Conservation (phyloP, 2,329 filamentous ascomycete species). For the Drechslerella dactyloides region DNA sequence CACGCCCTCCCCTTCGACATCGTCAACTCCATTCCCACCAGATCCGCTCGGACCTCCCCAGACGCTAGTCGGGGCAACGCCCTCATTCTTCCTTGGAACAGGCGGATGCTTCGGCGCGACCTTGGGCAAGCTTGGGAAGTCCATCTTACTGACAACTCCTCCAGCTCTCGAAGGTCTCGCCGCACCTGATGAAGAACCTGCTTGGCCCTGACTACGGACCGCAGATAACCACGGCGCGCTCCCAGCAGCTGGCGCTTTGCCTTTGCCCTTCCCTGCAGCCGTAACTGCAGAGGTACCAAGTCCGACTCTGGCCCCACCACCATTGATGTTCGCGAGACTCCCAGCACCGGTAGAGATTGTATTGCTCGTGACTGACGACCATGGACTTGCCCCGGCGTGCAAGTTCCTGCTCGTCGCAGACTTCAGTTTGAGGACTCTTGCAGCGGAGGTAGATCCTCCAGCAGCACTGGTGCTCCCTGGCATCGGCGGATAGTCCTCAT, state of each 20-base stretch:
- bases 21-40: conserved; percentile 52
- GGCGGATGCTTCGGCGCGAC: conserved; percentile 43
- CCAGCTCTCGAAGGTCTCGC: neutral
- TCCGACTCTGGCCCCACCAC: conserved; percentile 15
- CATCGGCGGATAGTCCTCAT: conserved; percentile 55
- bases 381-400: conserved; percentile 66
- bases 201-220: conserved; percentile 59
- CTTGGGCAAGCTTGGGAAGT: conserved; percentile 59
- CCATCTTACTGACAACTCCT: conserved; percentile 56
- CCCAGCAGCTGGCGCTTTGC: conserved; percentile 46
- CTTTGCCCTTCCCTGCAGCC: conserved; percentile 51
- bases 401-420: conserved; percentile 70
- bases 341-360: conserved; percentile 55
- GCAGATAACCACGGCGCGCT: conserved; percentile 52
- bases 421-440: conserved; percentile 70
- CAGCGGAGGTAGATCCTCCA: conserved; percentile 61
- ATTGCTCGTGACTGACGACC: conserved; percentile 65
- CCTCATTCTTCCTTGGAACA: conserved; percentile 51
- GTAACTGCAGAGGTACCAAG: conserved; percentile 32
- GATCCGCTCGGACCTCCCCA: conserved; percentile 53
- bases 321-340: conserved; percentile 50
- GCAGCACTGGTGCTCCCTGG: conserved; percentile 57
- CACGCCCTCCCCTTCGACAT: conserved; percentile 43
- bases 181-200: conserved; percentile 71
- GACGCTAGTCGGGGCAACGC: conserved; percentile 50